phyloP scores from a whole-genome alignment of 805 yeast species.

The Lachancea fermentati region DNA sequence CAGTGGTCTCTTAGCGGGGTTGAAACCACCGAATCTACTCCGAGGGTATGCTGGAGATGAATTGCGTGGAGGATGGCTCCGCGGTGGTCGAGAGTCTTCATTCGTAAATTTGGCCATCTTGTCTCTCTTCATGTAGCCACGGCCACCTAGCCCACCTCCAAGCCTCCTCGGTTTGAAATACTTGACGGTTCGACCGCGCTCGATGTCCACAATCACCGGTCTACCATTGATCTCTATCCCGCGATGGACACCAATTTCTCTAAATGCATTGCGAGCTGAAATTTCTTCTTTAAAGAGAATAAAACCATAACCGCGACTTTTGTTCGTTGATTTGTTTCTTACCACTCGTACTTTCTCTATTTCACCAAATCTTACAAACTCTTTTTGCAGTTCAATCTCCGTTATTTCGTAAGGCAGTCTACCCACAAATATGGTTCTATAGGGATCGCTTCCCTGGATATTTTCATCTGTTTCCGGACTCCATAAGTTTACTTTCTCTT shows the following conservation, averaged over 20 bases:
- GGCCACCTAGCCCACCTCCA: slow-evolving; percentile 93
- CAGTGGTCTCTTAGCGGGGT: not conserved
- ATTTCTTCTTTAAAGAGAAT: slow-evolving; percentile 57
- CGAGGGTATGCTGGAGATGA: not conserved
- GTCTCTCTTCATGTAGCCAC: slow-evolving; percentile 47
- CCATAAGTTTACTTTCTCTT: slow-evolving; percentile 40
- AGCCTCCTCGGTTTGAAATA: slow-evolving; percentile 69
- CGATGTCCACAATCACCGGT: slow-evolving; percentile 61
- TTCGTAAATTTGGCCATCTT: slow-evolving; percentile 3
- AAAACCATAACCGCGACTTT: slow-evolving; percentile 81
- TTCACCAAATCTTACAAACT: slow-evolving; percentile 60
- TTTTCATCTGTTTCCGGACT: slow-evolving; percentile 53
- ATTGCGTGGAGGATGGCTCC: not conserved
- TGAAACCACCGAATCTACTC: slow-evolving; percentile 6
- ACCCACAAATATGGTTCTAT: slow-evolving; percentile 69
- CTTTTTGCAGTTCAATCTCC: slow-evolving; percentile 63
- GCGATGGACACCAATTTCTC: slow-evolving; percentile 44
- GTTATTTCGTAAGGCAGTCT: slow-evolving; percentile 59
- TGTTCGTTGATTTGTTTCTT: slow-evolving; percentile 44
- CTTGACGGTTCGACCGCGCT: slow-evolving; percentile 58
- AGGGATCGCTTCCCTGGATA: slow-evolving; percentile 61
- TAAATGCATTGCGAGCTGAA: slow-evolving; percentile 58
- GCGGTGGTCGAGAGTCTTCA: not conserved
- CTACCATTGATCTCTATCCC: slow-evolving; percentile 48
- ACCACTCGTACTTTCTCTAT: slow-evolving; percentile 61